These are phyloP conservation scores for Mucor piriformis DNA, from an alignment of 371 early-diverging fungal species.

Conservation along the genomic window DNA sequence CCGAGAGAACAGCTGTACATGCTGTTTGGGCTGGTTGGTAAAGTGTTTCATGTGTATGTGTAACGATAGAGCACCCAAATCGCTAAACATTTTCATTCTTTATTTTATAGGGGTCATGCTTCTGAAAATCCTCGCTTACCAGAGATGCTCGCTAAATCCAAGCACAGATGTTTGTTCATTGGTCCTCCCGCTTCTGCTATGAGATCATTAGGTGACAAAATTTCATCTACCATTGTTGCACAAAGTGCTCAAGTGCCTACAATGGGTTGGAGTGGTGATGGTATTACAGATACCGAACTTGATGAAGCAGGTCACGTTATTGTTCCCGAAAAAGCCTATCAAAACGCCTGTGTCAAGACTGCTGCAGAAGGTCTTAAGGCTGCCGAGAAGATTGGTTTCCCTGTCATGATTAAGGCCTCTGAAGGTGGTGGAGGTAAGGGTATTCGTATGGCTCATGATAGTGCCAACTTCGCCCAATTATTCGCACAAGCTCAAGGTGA, in stretches of 20 bases:
- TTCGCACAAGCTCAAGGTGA: slow-evolving; percentile 91
- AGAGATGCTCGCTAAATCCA: slow-evolving; percentile 82
- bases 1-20: slow-evolving; percentile 93
- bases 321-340: slow-evolving; percentile 83
- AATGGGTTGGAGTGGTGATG: slow-evolving; percentile 94
- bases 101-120: slow-evolving; percentile 99
- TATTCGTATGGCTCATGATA: slow-evolving; percentile 88
- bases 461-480: slow-evolving; percentile 71
- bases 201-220: slow-evolving; percentile 98
- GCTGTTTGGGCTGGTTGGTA: slow-evolving; percentile 76
- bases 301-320: slow-evolving; percentile 75
- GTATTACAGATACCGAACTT: slow-evolving; percentile 69
- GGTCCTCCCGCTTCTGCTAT: slow-evolving; percentile 99
- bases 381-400: slow-evolving; percentile 91
- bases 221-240: slow-evolving; percentile 97
- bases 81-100: no score
- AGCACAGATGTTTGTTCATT: slow-evolving; percentile 89
- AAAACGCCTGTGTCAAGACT: slow-evolving; percentile 76
- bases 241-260: slow-evolving; percentile 96
- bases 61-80: no score
- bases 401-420: slow-evolving; percentile 99
- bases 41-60: slow-evolving; percentile 27
- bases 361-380: slow-evolving; percentile 78
- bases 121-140: slow-evolving; percentile 98
- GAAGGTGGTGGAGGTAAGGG: slow-evolving; percentile 99